phyloP scores from a whole-genome alignment of 2,329 filamentous ascomycete species.

The Sclerotinia glacialis region DNA sequence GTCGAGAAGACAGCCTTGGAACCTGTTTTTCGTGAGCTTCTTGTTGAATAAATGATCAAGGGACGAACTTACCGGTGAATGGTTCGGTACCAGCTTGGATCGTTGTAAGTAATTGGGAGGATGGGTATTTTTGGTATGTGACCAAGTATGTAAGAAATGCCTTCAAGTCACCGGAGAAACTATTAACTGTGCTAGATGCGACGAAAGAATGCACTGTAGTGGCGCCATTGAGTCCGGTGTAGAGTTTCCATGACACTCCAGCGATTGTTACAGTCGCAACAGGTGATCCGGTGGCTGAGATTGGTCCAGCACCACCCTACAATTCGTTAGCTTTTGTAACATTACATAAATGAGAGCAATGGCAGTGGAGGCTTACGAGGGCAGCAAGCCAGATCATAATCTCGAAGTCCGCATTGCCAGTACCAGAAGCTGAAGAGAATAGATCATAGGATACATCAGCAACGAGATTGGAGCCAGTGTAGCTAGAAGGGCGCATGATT shows the following conservation, averaged over 20 bases:
- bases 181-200: conserved; percentile 45
- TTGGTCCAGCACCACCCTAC: conserved; percentile 54
- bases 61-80: conserved; percentile 43
- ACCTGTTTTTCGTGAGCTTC: conserved; percentile 37
- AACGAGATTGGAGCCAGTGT: conserved; percentile 49
- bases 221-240: conserved; percentile 56
- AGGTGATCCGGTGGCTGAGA: conserved; percentile 50
- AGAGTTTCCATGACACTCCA: conserved; percentile 56
- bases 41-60: too few species aligned
- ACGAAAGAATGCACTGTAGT: conserved; percentile 63
- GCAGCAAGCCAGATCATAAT: conserved; percentile 64
- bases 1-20: conserved; percentile 47
- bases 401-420: conserved; percentile 54
- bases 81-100: conserved; percentile 57
- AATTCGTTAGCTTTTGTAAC: neutral
- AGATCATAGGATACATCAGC: conserved; percentile 62
- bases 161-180: conserved; percentile 56
- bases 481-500: conserved; percentile 36
- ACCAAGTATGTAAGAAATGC: conserved; percentile 57
- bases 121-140: conserved; percentile 46
- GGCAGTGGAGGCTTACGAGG: conserved; percentile 34
- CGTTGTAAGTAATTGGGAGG: conserved; percentile 52
- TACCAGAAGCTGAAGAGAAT: conserved; percentile 51
- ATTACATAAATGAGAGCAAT: neutral
- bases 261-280: conserved; percentile 54